Base-by-base conservation (phyloP, 164 flowering plant species). In the Akebia trifoliata region DNA sequence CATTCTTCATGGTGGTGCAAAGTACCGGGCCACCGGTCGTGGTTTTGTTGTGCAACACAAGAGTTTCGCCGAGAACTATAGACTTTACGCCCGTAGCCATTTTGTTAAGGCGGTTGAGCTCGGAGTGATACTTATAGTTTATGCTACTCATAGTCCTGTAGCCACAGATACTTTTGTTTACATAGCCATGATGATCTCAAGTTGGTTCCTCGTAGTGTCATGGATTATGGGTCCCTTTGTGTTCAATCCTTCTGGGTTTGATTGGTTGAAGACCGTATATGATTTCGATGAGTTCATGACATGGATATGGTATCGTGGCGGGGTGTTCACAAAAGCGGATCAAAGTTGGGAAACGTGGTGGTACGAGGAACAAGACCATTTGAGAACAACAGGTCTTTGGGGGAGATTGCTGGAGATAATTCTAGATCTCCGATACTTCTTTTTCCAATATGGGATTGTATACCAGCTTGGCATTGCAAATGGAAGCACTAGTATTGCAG, bases 261-360 rank as follows among this genome's bases (percentile, higher is more conserved):
- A 92, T 61, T 92, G 98, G 98, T 65, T 89, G 59, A 92, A 92
- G 54, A 83, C 95, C 20, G 98, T 92, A 1, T 82, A 89, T 59
- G 96, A 92, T 63, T 92, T 81, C 50, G 96, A 87, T 18, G 87
- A 85, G 63, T 92, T 89, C 51, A 75, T 89, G 63, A 81, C 69
- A 59, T 92, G 98, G 98, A 59, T 92, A 57, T 86, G 93, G 91
- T 71, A 60, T 54, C 52, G 55, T 28, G 82, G 92, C 55, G 93
- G 89, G 36, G 59, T 80, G 21, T 78, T 79, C 37, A 64, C 80
- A 4, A 79, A 79, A 66, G 79, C 91, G 11, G 95, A 92, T 0
- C 74, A 81, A 67, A 87, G 98, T 69, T 92, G 98, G 98, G 91
- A 86, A 66, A 82, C 82, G 8, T 92, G 98, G 96, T 92, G 98